These are phyloP conservation scores for Nectriaceae sp. DNA, from an alignment of 2,329 filamentous ascomycete genomes.

Conservation along the genomic window DNA sequence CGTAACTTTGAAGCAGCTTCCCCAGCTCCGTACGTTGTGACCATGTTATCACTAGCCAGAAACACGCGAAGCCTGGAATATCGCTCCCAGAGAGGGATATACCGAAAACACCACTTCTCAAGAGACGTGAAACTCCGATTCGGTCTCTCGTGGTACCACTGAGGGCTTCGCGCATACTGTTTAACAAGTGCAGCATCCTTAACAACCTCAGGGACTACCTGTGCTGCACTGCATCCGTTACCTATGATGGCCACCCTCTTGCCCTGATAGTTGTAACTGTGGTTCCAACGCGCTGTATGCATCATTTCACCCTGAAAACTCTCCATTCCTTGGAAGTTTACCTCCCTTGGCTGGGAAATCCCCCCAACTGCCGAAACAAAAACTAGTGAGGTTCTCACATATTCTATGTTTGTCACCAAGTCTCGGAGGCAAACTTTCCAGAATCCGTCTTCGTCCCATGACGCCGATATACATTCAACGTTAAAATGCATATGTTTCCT, in stretches of 20 bases:
- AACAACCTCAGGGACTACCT: slow-evolving; percentile 5
- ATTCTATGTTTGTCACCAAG: not conserved
- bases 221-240: slow-evolving; percentile 7
- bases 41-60: slow-evolving; percentile 2
- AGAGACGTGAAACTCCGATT: slow-evolving; percentile 3
- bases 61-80: slow-evolving; percentile 2
- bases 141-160: slow-evolving; percentile 13
- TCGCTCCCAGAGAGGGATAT: slow-evolving; percentile 3
- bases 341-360: slow-evolving; percentile 3
- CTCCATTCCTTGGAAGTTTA: slow-evolving; percentile 8
- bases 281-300: slow-evolving; percentile 8
- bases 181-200: slow-evolving; percentile 2
- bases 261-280: slow-evolving; percentile 2
- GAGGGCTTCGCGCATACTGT: slow-evolving; percentile 8
- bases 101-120: slow-evolving; percentile 2
- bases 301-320: slow-evolving; percentile 6
- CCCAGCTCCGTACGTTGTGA: slow-evolving; percentile 1
- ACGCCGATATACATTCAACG: slow-evolving; percentile 6
- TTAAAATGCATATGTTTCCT: slow-evolving; percentile 8
- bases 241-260: slow-evolving; percentile 11
- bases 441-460: slow-evolving; percentile 1
- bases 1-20: not conserved
- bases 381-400: slow-evolving; percentile 1
- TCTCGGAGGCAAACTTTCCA: slow-evolving; percentile 6
- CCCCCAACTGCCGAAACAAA: slow-evolving; percentile 8